These are phyloP conservation scores for Malus sylvestris DNA, from an alignment of 306 rosid species.

Conservation along the genomic window DNA sequence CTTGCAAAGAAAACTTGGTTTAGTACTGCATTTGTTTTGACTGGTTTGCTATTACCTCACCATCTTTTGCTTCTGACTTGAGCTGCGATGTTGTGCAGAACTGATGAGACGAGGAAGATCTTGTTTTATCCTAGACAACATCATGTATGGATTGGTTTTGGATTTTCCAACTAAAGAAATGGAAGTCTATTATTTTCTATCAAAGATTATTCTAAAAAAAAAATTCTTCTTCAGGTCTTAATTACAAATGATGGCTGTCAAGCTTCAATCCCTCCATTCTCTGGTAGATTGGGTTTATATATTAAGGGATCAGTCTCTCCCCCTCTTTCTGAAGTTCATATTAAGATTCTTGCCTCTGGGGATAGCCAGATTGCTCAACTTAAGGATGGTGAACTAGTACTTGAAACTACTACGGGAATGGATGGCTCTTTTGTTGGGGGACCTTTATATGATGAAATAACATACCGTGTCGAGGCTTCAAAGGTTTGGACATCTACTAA, in stretches of 20 bases:
- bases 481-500: conserved; percentile 48
- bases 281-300: conserved; percentile 68
- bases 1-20: neutral
- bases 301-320: conserved; percentile 87
- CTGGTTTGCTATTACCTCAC: conserved; percentile 6
- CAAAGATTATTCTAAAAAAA: conserved; percentile 20
- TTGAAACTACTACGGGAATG: conserved; percentile 63
- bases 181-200: neutral
- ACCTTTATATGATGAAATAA: conserved; percentile 79
- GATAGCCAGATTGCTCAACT: conserved; percentile 56
- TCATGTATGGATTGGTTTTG: conserved; percentile 45
- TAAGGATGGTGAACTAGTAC: conserved; percentile 65
- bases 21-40: conserved; percentile 2
- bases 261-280: conserved; percentile 60
- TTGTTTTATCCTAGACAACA: conserved; percentile 79
- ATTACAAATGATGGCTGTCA: conserved; percentile 77
- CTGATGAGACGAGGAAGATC: conserved; percentile 49
- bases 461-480: conserved; percentile 64
- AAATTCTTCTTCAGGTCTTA: conserved; percentile 39
- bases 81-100: conserved; percentile 42
- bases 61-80: conserved; percentile 13
- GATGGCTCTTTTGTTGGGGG: conserved; percentile 81
- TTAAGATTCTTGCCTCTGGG: conserved; percentile 67
- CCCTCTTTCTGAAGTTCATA: conserved; percentile 69
- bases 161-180: neutral